Evolutionary conservation across 78 protist genomes (phyloP).

Genomic region (Thecamonas trahens): DNA sequence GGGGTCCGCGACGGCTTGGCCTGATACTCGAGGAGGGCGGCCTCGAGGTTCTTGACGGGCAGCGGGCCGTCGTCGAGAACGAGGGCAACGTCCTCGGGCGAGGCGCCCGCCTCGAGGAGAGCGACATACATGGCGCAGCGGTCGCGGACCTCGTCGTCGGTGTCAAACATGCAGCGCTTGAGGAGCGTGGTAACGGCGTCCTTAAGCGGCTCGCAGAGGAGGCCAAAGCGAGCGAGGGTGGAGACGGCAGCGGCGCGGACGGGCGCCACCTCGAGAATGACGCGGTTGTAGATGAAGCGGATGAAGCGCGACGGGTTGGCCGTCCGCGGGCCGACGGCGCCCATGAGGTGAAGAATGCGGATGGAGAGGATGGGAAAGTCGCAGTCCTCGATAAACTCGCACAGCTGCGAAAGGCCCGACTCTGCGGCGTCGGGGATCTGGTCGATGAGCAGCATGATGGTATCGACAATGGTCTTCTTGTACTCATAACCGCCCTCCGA

Average conservation of each 20-base stretch:
- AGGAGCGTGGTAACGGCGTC: slow-evolving; percentile 43
- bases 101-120: slow-evolving; percentile 31
- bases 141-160: slow-evolving; percentile 93
- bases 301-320: slow-evolving; percentile 31
- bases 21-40: slow-evolving; percentile 9
- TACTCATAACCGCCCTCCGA: slow-evolving; percentile 84
- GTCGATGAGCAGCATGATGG: slow-evolving; percentile 63
- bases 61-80: neutral
- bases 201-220: slow-evolving; percentile 39
- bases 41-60: slow-evolving; percentile 22
- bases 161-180: slow-evolving; percentile 68
- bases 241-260: slow-evolving; percentile 91
- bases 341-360: slow-evolving; percentile 83
- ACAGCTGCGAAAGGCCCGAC: slow-evolving; percentile 76
- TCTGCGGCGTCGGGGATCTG: slow-evolving; percentile 74
- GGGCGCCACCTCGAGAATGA: slow-evolving; percentile 69
- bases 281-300: slow-evolving; percentile 93
- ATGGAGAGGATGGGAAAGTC: slow-evolving; percentile 83
- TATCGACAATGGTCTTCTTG: slow-evolving; percentile 85
- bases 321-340: slow-evolving; percentile 28
- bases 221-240: slow-evolving; percentile 91
- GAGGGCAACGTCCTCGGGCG: neutral
- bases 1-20: neutral
- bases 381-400: slow-evolving; percentile 98
- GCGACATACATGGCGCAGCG: slow-evolving; percentile 64